Evolutionary conservation across 768 basidiomycete species (phyloP).

Genomic region (Mycena rosella): DNA sequence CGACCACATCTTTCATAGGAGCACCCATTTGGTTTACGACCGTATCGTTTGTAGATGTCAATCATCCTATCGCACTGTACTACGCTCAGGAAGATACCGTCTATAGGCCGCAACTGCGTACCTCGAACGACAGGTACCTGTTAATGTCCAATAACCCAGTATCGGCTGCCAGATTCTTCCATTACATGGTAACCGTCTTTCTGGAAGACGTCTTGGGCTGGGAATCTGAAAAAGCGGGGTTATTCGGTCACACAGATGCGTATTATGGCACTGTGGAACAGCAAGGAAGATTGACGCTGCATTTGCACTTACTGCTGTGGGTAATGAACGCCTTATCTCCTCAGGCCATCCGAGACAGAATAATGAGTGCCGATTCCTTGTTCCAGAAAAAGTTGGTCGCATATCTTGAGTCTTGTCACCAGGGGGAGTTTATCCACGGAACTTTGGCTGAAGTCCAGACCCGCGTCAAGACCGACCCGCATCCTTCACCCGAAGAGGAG

Average conservation of each 20-base stretch:
- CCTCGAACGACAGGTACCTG: no score
- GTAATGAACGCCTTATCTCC: slow-evolving; percentile 30
- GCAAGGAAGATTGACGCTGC: slow-evolving; percentile 45
- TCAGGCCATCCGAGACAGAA: slow-evolving; percentile 31
- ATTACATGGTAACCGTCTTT: slow-evolving; percentile 36
- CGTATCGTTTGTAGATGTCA: slow-evolving; percentile 47
- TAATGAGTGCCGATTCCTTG: slow-evolving; percentile 18
- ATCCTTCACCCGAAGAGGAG: background rate
- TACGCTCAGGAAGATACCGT: no score
- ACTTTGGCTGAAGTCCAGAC: slow-evolving; percentile 35
- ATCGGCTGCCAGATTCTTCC: slow-evolving; percentile 38
- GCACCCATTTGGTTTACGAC: slow-evolving; percentile 50
- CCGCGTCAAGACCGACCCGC: background rate
- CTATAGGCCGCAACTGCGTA: slow-evolving; percentile 34
- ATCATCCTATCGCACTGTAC: slow-evolving; percentile 50
- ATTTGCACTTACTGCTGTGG: slow-evolving; percentile 45
- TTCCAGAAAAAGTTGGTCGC: slow-evolving; percentile 27
- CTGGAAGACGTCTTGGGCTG: slow-evolving; percentile 28
- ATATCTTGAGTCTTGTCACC: slow-evolving; percentile 24
- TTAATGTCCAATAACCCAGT: slow-evolving; percentile 35
- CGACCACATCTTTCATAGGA: slow-evolving; percentile 36
- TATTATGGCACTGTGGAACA: slow-evolving; percentile 48
- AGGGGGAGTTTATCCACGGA: slow-evolving; percentile 38
- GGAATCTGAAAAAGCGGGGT: no score
- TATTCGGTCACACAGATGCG: background rate